Conservation (phyloP, 208 protist species). For the Crithidia brevicula region DNA sequence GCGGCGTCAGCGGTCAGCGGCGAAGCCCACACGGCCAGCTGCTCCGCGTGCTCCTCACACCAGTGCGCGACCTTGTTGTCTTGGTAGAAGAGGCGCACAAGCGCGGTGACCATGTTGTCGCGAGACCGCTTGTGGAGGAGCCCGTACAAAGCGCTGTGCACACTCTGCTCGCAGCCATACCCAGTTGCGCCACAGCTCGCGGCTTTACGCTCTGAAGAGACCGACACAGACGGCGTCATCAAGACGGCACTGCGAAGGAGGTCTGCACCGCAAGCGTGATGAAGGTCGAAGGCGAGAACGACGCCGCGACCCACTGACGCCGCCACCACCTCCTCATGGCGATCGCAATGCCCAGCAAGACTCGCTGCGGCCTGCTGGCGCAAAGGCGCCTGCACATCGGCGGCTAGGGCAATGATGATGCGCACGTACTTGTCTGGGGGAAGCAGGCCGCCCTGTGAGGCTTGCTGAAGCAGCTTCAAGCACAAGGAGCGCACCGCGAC, state of each 20-base stretch:
- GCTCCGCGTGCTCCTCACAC: conserved; percentile 38
- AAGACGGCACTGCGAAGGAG: conserved; percentile 54
- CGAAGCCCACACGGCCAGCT: conserved; percentile 1
- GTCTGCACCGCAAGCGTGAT: conserved; percentile 55
- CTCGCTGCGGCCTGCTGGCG: conserved; percentile 46
- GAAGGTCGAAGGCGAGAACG: conserved; percentile 55
- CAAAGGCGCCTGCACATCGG: conserved; percentile 54
- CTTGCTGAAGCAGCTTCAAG: conserved; percentile 67
- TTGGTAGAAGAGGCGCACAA: conserved; percentile 75
- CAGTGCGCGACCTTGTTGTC: conserved; percentile 53
- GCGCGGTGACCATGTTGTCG: conserved; percentile 55
- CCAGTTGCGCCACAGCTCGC: not conserved
- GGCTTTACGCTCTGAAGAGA: not conserved
- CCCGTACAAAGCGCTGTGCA: conserved; percentile 49
- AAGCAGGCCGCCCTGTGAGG: conserved; percentile 64
- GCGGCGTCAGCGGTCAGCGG: not conserved
- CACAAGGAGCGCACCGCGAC: conserved; percentile 52
- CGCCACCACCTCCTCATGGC: conserved; percentile 66
- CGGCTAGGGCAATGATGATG: conserved; percentile 57
- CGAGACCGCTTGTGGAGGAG: conserved; percentile 62
- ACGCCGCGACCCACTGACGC: conserved; percentile 49
- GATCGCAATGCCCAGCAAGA: conserved; percentile 47
- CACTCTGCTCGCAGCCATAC: conserved; percentile 25
- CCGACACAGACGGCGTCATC: not conserved
- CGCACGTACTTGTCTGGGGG: conserved; percentile 70